These are phyloP conservation scores for Ogataea allantospora DNA, from an alignment of 805 yeast genomes.

Conservation along the genomic window DNA sequence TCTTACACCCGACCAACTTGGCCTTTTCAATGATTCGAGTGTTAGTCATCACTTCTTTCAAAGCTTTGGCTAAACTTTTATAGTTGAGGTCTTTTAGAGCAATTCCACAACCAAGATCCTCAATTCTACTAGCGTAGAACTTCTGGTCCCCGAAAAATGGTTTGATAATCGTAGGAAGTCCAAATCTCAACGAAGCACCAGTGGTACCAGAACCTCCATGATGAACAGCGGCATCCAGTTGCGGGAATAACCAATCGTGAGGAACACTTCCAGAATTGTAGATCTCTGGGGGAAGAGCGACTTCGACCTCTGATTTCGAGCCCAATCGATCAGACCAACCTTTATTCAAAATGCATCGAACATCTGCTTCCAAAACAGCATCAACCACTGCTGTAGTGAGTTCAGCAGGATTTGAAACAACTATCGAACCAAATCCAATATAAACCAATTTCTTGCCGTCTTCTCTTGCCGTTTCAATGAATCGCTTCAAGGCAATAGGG, in stretches of 20 bases:
- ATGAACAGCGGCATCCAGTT: constrained; percentile 90
- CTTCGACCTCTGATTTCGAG: constrained; percentile 37
- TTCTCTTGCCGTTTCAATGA: constrained; percentile 58
- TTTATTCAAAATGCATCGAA: constrained; percentile 81
- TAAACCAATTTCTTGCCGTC: constrained; percentile 75
- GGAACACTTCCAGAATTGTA: constrained; percentile 74
- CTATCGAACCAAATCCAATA: constrained; percentile 95
- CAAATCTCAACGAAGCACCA: constrained; percentile 84
- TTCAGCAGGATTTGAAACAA: constrained; percentile 76
- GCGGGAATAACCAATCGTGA: constrained; percentile 92
- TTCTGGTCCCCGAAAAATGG: constrained; percentile 97
- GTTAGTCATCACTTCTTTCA: constrained; percentile 66
- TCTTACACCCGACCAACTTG: constrained; percentile 54
- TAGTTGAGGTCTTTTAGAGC: constrained; percentile 66
- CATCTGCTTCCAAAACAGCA: constrained; percentile 78
- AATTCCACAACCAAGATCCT: constrained; percentile 85
- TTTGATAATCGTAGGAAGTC: constrained; percentile 84
- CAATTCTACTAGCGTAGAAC: constrained; percentile 83
- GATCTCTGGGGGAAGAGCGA: constrained; percentile 63
- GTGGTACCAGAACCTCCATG: constrained; percentile 98
- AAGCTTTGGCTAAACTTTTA: constrained; percentile 61
- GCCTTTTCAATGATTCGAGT: constrained; percentile 70
- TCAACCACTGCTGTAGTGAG: constrained; percentile 75
- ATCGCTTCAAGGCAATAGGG: constrained; percentile 52
- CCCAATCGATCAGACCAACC: constrained; percentile 88